These are phyloP conservation scores for Physaria fendleri DNA, from an alignment of 345 rosid species.

Conservation along the genomic window DNA sequence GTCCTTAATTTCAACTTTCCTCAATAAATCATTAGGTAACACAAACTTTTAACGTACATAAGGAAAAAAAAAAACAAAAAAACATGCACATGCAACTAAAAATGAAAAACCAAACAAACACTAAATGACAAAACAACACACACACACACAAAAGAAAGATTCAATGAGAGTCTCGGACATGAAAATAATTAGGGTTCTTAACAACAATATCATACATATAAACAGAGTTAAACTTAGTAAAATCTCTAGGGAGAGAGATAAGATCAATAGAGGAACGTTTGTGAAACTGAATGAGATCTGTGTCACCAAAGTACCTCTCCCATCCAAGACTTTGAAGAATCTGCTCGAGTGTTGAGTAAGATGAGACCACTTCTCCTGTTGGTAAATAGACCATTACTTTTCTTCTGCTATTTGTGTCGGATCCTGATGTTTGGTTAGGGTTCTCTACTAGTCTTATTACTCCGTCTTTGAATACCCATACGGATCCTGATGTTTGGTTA, in stretches of 20 bases:
- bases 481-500: slow-evolving; percentile 36
- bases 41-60: slow-evolving; percentile 3
- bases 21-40: background rate
- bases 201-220: slow-evolving; percentile 79
- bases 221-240: slow-evolving; percentile 62
- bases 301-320: slow-evolving; percentile 65
- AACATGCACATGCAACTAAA: slow-evolving; percentile 22
- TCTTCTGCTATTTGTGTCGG: slow-evolving; percentile 20
- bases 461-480: slow-evolving; percentile 61
- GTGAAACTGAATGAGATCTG: slow-evolving; percentile 67
- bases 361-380: slow-evolving; percentile 47
- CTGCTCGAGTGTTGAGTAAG: slow-evolving; percentile 55
- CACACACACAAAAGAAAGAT: background rate
- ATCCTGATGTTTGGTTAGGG: slow-evolving; percentile 36
- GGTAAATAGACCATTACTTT: slow-evolving; percentile 63
- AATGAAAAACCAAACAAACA: slow-evolving; percentile 5
- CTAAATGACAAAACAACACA: background rate
- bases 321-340: slow-evolving; percentile 43
- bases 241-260: slow-evolving; percentile 73
- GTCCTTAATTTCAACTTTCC: background rate
- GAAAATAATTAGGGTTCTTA: slow-evolving; percentile 66
- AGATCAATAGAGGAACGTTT: slow-evolving; percentile 66
- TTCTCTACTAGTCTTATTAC: slow-evolving; percentile 55
- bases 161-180: slow-evolving; percentile 44
- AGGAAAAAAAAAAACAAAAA: too few relatives aligned